These are phyloP conservation scores for Fusarium irregulare DNA, from an alignment of 2,329 filamentous ascomycete species.

Conservation along the genomic window DNA sequence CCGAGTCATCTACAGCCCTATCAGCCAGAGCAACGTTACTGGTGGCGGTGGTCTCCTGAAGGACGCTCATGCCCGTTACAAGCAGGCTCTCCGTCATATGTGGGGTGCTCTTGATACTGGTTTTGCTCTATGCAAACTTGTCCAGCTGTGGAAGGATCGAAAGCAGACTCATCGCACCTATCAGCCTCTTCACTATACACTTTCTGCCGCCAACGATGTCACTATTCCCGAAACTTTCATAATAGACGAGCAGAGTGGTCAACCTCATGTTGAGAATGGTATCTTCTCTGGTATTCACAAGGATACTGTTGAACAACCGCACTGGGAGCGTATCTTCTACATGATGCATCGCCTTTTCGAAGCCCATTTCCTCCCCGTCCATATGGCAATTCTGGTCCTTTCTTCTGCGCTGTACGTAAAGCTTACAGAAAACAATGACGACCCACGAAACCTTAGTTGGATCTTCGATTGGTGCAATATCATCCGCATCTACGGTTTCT, in stretches of 20 bases:
- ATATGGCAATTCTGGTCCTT: conserved; percentile 73
- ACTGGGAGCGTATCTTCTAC: conserved; percentile 67
- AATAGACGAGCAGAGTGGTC: conserved; percentile 54
- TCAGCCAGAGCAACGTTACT: conserved; percentile 78
- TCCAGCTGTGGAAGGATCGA: conserved; percentile 68
- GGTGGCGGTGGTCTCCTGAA: conserved; percentile 65
- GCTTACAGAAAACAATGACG: conserved; percentile 61
- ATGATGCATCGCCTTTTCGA: conserved; percentile 77
- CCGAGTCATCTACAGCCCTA: conserved; percentile 72
- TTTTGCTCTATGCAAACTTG: conserved; percentile 68
- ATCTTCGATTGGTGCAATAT: conserved; percentile 70
- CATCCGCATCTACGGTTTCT: conserved; percentile 70
- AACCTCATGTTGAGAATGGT: conserved; percentile 57
- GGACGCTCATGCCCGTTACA: conserved; percentile 74
- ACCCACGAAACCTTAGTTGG: conserved; percentile 66
- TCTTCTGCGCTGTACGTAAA: conserved; percentile 70
- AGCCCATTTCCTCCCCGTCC: conserved; percentile 77
- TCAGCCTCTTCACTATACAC: conserved; percentile 64
- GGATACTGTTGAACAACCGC: conserved; percentile 61
- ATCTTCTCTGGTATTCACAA: conserved; percentile 67
- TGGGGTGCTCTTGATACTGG: conserved; percentile 79
- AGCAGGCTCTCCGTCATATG: conserved; percentile 79
- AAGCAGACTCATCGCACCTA: conserved; percentile 67
- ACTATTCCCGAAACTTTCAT: conserved; percentile 62
- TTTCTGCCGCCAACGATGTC: conserved; percentile 58